Conservation (phyloP, 768 basidiomycete species). For the Lentinula aciculospora region DNA sequence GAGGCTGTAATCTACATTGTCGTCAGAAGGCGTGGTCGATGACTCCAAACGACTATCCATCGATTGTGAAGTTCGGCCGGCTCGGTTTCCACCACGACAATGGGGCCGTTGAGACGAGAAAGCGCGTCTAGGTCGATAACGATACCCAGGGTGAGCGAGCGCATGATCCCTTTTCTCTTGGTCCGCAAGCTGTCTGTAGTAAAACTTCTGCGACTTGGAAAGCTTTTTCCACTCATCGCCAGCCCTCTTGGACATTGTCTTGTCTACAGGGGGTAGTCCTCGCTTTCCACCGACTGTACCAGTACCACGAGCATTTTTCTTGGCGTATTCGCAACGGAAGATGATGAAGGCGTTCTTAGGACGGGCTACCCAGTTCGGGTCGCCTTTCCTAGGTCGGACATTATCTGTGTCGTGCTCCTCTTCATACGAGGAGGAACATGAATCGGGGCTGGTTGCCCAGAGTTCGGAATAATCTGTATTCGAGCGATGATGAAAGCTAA, state of each 20-base stretch:
- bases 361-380: constrained; percentile 28
- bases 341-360: constrained; percentile 56
- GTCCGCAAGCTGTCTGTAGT: constrained; percentile 33
- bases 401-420: background rate
- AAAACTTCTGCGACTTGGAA: constrained; percentile 23
- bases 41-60: background rate
- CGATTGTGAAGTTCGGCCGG: background rate
- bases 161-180: constrained; percentile 38
- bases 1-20: background rate
- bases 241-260: constrained; percentile 47
- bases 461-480: background rate
- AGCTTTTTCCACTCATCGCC: constrained; percentile 56
- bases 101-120: background rate
- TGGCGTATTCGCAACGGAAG: constrained; percentile 39
- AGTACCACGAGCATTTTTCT: background rate
- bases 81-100: background rate
- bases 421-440: background rate
- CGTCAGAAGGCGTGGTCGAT: background rate
- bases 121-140: constrained; percentile 20
- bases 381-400: background rate
- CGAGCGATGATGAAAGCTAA: background rate
- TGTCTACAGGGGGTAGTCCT: constrained; percentile 24
- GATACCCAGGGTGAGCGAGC: constrained; percentile 42
- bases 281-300: constrained; percentile 8
- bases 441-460: background rate